These are phyloP conservation scores for Oleoguttula mirabilis DNA, from an alignment of 495 filamentous ascomycete genomes.

Conservation along the genomic window DNA sequence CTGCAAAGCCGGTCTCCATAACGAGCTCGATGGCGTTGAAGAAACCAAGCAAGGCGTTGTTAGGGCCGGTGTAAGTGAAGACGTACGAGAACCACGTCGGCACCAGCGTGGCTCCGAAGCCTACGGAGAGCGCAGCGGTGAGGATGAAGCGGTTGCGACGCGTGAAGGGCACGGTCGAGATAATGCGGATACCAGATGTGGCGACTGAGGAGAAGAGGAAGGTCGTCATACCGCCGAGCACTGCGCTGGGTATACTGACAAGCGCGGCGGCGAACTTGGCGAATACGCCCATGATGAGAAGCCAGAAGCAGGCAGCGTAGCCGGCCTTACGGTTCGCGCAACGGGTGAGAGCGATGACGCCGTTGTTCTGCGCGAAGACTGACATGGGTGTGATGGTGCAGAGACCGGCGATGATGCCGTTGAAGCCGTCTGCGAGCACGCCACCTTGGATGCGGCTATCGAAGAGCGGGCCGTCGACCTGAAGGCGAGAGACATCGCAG, in stretches of 20 bases:
- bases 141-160: constrained; percentile 81
- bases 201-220: constrained; percentile 81
- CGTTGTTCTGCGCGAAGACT: constrained; percentile 79
- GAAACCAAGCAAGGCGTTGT: constrained; percentile 62
- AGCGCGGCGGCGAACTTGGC: constrained; percentile 85
- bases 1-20: constrained; percentile 66
- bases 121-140: constrained; percentile 62
- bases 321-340: constrained; percentile 84
- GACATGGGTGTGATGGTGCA: constrained; percentile 72
- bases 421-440: constrained; percentile 73
- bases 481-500: constrained; percentile 71
- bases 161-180: constrained; percentile 64
- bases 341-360: constrained; percentile 78
- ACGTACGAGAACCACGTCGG: constrained; percentile 50
- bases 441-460: constrained; percentile 88
- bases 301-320: constrained; percentile 64
- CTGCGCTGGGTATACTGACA: constrained; percentile 66
- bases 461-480: constrained; percentile 67
- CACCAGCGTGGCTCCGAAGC: constrained; percentile 71
- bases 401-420: constrained; percentile 59
- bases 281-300: constrained; percentile 81
- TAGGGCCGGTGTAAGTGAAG: constrained; percentile 61
- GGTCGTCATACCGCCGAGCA: constrained; percentile 86
- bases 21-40: constrained; percentile 71
- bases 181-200: constrained; percentile 77